Conservation (phyloP, 805 yeast species). For the Monosporozyma servazzii region DNA sequence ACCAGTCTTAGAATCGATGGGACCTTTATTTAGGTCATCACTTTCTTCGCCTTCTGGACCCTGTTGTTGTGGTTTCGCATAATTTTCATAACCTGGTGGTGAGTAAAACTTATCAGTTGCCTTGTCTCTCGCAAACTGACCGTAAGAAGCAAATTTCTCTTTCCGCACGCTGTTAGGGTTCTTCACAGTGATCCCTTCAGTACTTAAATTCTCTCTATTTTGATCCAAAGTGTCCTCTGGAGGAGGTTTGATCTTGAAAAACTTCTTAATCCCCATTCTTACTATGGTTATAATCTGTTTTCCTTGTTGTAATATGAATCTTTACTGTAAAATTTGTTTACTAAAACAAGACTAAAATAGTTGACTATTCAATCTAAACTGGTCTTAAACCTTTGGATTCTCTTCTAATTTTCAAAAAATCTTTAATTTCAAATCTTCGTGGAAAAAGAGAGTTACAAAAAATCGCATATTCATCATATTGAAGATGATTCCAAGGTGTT, state of each 20-base stretch:
- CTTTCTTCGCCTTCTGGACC: neutral
- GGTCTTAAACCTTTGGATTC: neutral
- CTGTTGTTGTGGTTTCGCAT: slow-evolving; percentile 13
- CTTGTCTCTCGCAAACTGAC: slow-evolving; percentile 37
- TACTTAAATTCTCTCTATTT: slow-evolving; percentile 34
- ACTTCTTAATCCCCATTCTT: slow-evolving; percentile 40
- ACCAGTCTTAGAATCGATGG: neutral
- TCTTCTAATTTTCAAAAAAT: neutral
- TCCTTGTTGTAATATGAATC: neutral
- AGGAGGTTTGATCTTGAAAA: slow-evolving; percentile 39
- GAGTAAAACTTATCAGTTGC: slow-evolving; percentile 31
- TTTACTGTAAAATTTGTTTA: neutral
- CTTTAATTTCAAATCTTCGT: neutral
- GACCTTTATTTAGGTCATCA: slow-evolving; percentile 5
- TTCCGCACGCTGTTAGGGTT: slow-evolving; percentile 29
- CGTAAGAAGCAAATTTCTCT: slow-evolving; percentile 41
- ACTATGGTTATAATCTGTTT: neutral
- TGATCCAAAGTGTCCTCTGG: slow-evolving; percentile 37
- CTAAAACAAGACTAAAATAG: neutral
- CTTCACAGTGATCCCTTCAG: slow-evolving; percentile 36
- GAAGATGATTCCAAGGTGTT: neutral
- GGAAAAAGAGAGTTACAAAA: neutral
- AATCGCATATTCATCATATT: neutral
- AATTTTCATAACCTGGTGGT: slow-evolving; percentile 33
- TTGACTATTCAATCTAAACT: neutral